Conservation (phyloP, 331 rosid species). For the Pyracantha coccinea region DNA sequence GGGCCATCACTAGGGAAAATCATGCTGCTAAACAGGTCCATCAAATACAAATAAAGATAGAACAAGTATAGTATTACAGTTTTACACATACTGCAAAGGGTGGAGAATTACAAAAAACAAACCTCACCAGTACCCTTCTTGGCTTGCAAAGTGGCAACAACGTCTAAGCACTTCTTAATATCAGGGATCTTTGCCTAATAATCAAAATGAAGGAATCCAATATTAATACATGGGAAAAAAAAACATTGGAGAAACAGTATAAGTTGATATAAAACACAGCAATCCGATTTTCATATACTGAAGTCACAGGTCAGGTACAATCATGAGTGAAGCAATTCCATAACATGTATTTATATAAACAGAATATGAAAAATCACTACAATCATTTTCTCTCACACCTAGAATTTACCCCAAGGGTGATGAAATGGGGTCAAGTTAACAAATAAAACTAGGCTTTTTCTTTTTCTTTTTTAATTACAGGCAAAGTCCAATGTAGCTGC, state of each 20-base stretch:
- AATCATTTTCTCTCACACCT: not conserved
- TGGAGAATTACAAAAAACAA: constrained; percentile 25
- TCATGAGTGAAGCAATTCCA: not conserved
- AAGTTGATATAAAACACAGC: not conserved
- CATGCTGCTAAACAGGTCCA: not conserved
- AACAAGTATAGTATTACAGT: too few relatives aligned
- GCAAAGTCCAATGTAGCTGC: not conserved
- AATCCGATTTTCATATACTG: not conserved
- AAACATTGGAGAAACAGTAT: not conserved
- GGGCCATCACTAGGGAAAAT: not conserved
- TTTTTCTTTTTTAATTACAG: not conserved
- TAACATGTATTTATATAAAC: not conserved
- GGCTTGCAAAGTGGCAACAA: constrained; percentile 75
- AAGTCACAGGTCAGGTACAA: not conserved
- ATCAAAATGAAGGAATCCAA: constrained; percentile 3
- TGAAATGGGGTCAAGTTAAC: not conserved
- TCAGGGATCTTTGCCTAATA: constrained; percentile 90
- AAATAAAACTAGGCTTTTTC: not conserved
- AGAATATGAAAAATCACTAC: not conserved
- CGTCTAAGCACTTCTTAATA: constrained; percentile 77
- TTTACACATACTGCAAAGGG: not conserved
- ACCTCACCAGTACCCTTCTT: constrained; percentile 95
- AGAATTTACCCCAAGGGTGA: not conserved
- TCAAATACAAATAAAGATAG: too few relatives aligned
- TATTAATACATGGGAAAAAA: not conserved